Evolutionary conservation across 2,329 filamentous ascomycete genomes (phyloP), one percentile per base, ranked within the genome.

Genomic region (Xylaria sp.): DNA sequence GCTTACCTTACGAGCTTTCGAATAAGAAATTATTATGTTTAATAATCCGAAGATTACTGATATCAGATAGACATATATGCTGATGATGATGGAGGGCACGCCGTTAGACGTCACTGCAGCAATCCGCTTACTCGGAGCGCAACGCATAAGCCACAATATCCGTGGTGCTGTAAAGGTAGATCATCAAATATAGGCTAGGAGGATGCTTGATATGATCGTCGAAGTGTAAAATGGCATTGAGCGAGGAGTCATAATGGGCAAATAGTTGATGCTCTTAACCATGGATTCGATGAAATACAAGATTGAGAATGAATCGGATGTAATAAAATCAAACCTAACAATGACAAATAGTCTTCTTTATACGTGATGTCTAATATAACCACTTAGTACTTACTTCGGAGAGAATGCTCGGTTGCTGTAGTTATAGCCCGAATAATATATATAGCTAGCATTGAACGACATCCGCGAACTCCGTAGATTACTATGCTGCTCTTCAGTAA

Each of bases 121-220:
- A 1, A 81, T 94, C 49, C 87, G 91, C 72, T 76, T 83, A 36
- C 84, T 94, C 52, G 82, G 84, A 25, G 88, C 89, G 51, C 82
- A 86, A 77, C 87, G 92, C 51, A 92, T 95, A 75, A 92, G 94
- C 77, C 91, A 95, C 77, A 92, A 92, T 0, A 89, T 93, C 65
- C 86, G 88, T 9, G 83, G 92, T 9, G 83, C 86, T 5, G 58
- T 28, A 25, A 71, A 72, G 13, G 85, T 91, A 52, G 89, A 93
- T 71, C 79, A 83, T 0, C 82, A 79, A 23, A 81, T 94, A 81
- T 93, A 78, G 76, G 82, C 68, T 20, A 13, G 20, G 10, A 54
- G 13, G 41, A 20, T 4, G 13, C 10, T 54, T 15, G 12, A 20
- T 67, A n/a, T 72, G 85, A 79, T 25, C 20, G 80, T 89, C 3